phyloP scores from a whole-genome alignment of 2,329 filamentous ascomycete species.

The Cercospora brassicicola region DNA sequence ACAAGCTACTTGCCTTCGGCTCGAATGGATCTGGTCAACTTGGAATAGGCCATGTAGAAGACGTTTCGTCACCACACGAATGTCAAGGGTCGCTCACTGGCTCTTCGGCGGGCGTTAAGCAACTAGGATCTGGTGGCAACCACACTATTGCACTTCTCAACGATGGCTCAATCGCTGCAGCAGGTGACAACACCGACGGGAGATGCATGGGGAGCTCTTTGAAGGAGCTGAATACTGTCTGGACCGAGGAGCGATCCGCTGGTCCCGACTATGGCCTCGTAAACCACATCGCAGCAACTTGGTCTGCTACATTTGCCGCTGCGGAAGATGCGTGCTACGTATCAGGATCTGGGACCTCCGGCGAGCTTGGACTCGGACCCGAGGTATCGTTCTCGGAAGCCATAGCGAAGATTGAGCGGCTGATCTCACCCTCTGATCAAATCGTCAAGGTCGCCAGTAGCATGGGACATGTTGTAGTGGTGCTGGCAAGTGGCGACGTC shows the following conservation, averaged over 20 bases:
- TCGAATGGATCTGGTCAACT: conserved; percentile 57
- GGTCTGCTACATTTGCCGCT: conserved; percentile 71
- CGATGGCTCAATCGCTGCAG: conserved; percentile 61
- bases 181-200: conserved; percentile 60
- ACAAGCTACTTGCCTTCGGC: conserved; percentile 42
- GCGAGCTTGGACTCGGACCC: conserved; percentile 67
- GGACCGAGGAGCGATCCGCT: background rate
- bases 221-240: background rate
- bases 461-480: conserved; percentile 73
- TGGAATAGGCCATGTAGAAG: conserved; percentile 47
- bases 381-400: conserved; percentile 31
- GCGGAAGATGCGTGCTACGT: conserved; percentile 54
- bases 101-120: conserved; percentile 12
- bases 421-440: conserved; percentile 61
- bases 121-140: conserved; percentile 71
- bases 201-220: conserved; percentile 38
- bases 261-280: background rate
- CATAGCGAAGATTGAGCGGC: conserved; percentile 57
- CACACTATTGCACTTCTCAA: conserved; percentile 74
- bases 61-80: conserved; percentile 40
- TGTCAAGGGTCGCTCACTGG: background rate
- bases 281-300: conserved; percentile 62
- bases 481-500: conserved; percentile 72
- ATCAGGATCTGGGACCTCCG: conserved; percentile 67
- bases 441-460: conserved; percentile 68